These are phyloP conservation scores for Carex cristatella DNA, from an alignment of 176 grass and related monocot genomes.

Conservation along the genomic window DNA sequence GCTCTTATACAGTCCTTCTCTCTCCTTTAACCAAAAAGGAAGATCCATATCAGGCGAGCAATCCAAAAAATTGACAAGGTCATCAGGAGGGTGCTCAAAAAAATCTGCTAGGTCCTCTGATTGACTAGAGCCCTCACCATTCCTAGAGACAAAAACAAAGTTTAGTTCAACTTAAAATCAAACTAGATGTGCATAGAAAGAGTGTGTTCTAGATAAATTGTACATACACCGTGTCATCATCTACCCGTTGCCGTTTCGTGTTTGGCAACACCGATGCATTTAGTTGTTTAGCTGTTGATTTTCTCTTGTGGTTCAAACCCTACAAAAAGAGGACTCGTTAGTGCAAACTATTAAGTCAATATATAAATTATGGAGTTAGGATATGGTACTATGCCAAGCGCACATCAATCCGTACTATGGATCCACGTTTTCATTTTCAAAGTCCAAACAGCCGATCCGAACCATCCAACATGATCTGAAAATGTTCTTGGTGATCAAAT, in stretches of 20 bases:
- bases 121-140: neutral
- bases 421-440: no score
- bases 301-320: slow-evolving; percentile 1
- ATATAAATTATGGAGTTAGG: no score
- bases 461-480: no score
- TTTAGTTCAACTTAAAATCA: neutral
- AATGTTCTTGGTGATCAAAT: no score
- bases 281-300: neutral
- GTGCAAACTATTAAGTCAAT: neutral
- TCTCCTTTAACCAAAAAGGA: neutral
- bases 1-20: neutral
- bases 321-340: neutral
- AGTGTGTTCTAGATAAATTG: neutral
- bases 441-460: no score
- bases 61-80: neutral
- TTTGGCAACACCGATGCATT: neutral
- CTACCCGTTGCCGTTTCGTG: neutral
- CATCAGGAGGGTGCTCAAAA: neutral
- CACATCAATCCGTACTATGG: no score
- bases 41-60: neutral
- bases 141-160: neutral
- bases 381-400: no score
- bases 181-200: neutral
- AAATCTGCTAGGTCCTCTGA: neutral
- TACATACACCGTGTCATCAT: neutral